Evolutionary conservation across 1,284 basidiomycete genomes (phyloP), one percentile per base, ranked within the genome.

Genomic region (Ganoderma multipileum): DNA sequence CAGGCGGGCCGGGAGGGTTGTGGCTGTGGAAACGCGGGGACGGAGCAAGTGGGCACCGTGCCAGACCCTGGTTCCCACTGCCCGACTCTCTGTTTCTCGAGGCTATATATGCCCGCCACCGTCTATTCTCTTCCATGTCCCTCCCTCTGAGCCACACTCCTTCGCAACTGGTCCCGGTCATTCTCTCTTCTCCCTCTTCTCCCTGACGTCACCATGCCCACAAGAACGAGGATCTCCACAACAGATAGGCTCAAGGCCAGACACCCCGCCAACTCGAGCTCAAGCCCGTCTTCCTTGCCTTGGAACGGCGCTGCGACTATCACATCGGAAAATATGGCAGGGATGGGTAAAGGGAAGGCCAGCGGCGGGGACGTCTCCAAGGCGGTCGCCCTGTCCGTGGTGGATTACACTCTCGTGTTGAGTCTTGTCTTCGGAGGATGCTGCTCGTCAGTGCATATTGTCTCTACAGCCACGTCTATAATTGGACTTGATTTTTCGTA

Each of bases 351-450:
- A 14, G n/a, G 26, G 5, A 33, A 64, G 39, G 58, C 47, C 11
- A 5, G 14, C 28, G 28, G 18, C 18, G 33, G 52, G 41, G 30
- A 44, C 16, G 54, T 67, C 28, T 47, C 65, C 28, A 72, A 72
- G 60, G 72, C 76, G 2, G 69, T 77, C 18, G 74, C 73, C 9
- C 61, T 75, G 11, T 79, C 78, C n/a, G 61, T 88, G 36, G 65
- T 89, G 1, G 88, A 89, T 74, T 84, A 85, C 66, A 83, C 86
- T 69, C 74, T 83, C 63, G 80, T 84, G 58, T 75, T 91, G 20
- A 84, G 84, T 14, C 83, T 93, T 68, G 89, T 95, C 3, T 87
- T 95, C 74, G 93, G 93, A 55, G 93, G 93, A 11, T 95, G 94
- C 75, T 95, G 94, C 86, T 85, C 90, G 91, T 91, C 80, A 67